These are phyloP conservation scores for Pleodorina starrii DNA, from an alignment of 139 green algal species.

Conservation along the genomic window DNA sequence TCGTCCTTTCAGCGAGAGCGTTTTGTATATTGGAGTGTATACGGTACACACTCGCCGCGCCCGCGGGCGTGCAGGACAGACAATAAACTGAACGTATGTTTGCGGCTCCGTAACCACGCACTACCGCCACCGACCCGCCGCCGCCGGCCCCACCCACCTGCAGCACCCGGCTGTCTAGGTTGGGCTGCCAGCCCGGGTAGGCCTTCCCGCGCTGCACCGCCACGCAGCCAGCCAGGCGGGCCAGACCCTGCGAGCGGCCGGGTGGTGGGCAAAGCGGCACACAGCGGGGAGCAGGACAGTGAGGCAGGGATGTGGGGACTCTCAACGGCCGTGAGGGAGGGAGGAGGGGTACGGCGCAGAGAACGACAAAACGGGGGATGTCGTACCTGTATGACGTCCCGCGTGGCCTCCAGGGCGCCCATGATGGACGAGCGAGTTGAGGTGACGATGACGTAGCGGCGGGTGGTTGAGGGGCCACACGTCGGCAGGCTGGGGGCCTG, in stretches of 20 bases:
- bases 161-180: conserved; percentile 66
- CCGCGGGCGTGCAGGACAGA: too few relatives aligned
- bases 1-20: background rate
- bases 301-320: too few relatives aligned
- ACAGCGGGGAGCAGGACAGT: too few relatives aligned
- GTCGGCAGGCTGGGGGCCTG: background rate
- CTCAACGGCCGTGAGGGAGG: too few relatives aligned
- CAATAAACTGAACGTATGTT: background rate
- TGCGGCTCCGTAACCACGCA: too few relatives aligned
- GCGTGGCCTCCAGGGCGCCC: conserved; percentile 70
- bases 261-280: too few relatives aligned
- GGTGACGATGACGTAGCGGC: conserved; percentile 58
- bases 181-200: conserved; percentile 84
- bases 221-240: conserved; percentile 27
- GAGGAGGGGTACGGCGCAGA: too few relatives aligned
- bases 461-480: too few relatives aligned
- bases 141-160: conserved; percentile 19
- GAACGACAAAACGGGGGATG: too few relatives aligned
- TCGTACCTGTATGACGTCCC: conserved; percentile 59
- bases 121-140: background rate
- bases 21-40: too few relatives aligned
- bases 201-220: conserved; percentile 58
- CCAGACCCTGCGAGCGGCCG: conserved; percentile 15
- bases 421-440: conserved; percentile 75
- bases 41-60: too few relatives aligned